phyloP scores from a whole-genome alignment of 1,284 basidiomycete species.

The Earliella scabrosa region DNA sequence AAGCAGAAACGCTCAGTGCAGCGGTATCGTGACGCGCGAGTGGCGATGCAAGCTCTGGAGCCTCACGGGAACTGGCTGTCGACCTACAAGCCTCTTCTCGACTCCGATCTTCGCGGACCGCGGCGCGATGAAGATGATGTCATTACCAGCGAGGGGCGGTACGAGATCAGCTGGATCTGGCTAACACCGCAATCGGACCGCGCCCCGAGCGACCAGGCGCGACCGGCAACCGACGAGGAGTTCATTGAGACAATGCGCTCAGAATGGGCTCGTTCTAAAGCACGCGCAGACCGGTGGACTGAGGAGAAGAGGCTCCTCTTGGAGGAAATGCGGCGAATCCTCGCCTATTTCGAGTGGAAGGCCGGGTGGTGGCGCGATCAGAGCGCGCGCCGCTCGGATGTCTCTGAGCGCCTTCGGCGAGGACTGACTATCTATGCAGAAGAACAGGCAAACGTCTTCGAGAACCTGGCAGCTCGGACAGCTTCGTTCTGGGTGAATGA shows the following conservation, averaged over 20 bases:
- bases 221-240: neutral
- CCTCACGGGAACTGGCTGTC: neutral
- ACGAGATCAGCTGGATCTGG: conserved; percentile 20
- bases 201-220: too few relatives aligned
- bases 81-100: neutral
- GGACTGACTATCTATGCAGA: too few relatives aligned
- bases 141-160: conserved; percentile 13
- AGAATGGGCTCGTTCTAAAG: conserved; percentile 13
- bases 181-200: neutral
- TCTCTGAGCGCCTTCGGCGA: too few relatives aligned
- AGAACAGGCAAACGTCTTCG: too few relatives aligned
- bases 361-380: neutral
- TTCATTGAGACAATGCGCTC: conserved; percentile 8
- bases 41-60: neutral
- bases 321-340: conserved; percentile 22
- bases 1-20: neutral
- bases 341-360: conserved; percentile 8
- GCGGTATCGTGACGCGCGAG: neutral
- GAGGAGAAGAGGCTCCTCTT: conserved; percentile 16
- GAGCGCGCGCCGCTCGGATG: too few relatives aligned
- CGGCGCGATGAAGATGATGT: conserved; percentile 4
- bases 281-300: conserved; percentile 13
- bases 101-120: conserved; percentile 11
- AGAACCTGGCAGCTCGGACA: too few relatives aligned
- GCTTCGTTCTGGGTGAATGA: too few relatives aligned